Conservation (phyloP, 352 stramenopile genomes). For the Phytophthora quininea region DNA sequence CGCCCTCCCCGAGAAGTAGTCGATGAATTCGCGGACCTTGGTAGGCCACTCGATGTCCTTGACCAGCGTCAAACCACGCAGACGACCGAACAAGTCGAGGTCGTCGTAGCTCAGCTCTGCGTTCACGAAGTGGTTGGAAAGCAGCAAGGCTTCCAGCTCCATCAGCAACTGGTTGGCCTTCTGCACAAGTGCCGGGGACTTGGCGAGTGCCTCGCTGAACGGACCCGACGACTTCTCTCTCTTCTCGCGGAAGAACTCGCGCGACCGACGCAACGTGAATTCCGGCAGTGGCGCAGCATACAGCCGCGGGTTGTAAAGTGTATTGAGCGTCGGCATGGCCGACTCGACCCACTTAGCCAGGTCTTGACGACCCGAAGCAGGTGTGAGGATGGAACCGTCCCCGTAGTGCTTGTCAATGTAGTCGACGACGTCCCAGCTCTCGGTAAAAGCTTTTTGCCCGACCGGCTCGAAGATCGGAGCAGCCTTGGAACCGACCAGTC, state of each 20-base stretch:
- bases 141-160: constrained; percentile 42
- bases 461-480: constrained; percentile 51
- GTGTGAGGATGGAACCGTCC: constrained; percentile 34
- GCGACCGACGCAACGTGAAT: constrained; percentile 42
- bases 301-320: constrained; percentile 47
- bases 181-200: constrained; percentile 41
- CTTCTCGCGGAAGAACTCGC: constrained; percentile 46
- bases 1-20: constrained; percentile 40
- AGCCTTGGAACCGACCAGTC: constrained; percentile 43
- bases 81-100: constrained; percentile 47
- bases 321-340: constrained; percentile 25
- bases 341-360: constrained; percentile 48
- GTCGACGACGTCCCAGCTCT: constrained; percentile 60
- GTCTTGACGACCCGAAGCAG: constrained; percentile 40
- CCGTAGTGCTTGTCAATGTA: constrained; percentile 56
- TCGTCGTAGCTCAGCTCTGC: constrained; percentile 59
- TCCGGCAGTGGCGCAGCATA: constrained; percentile 43
- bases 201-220: constrained; percentile 40
- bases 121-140: constrained; percentile 48
- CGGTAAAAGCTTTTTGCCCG: constrained; percentile 38
- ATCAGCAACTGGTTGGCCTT: constrained; percentile 42
- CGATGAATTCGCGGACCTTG: constrained; percentile 54
- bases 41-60: constrained; percentile 52
- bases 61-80: constrained; percentile 53
- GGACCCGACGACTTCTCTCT: constrained; percentile 43